Evolutionary conservation across 2,329 filamentous ascomycete species (phyloP).

Genomic region (Coniochaeta ligniaria): DNA sequence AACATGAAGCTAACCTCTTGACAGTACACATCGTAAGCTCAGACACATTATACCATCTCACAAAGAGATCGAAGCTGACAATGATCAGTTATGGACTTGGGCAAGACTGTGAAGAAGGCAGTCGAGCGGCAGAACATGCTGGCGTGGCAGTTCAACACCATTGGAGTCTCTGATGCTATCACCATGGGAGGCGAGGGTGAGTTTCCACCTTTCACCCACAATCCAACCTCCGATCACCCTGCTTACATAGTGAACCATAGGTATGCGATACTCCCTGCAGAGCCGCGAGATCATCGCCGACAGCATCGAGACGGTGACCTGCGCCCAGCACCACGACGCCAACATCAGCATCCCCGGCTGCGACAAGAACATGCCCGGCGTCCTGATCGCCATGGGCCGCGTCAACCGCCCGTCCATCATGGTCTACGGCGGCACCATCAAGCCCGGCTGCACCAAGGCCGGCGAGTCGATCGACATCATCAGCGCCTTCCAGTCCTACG

Average conservation of each 20-base stretch:
- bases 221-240: no score
- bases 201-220: conserved; percentile 10
- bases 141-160: conserved; percentile 89
- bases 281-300: conserved; percentile 90
- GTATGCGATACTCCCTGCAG: conserved; percentile 91
- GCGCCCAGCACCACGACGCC: conserved; percentile 86
- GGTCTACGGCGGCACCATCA: conserved; percentile 91
- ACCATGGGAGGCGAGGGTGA: conserved; percentile 89
- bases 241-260: conserved; percentile 30
- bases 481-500: conserved; percentile 79
- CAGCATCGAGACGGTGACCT: conserved; percentile 88
- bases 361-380: conserved; percentile 97
- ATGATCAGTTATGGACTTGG: conserved; percentile 68
- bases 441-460: conserved; percentile 73
- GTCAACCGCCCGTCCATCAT: conserved; percentile 91
- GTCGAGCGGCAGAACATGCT: conserved; percentile 80
- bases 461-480: conserved; percentile 80
- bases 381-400: conserved; percentile 81
- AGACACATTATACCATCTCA: neutral
- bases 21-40: conserved; percentile 15
- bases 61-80: neutral
- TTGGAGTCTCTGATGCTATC: conserved; percentile 84
- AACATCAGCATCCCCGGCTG: conserved; percentile 91
- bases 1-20: conserved; percentile 4
- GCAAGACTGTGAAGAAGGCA: conserved; percentile 77